Evolutionary conservation across 2,329 filamentous ascomycete genomes (phyloP).

Genomic region (Aspergillus piperis): DNA sequence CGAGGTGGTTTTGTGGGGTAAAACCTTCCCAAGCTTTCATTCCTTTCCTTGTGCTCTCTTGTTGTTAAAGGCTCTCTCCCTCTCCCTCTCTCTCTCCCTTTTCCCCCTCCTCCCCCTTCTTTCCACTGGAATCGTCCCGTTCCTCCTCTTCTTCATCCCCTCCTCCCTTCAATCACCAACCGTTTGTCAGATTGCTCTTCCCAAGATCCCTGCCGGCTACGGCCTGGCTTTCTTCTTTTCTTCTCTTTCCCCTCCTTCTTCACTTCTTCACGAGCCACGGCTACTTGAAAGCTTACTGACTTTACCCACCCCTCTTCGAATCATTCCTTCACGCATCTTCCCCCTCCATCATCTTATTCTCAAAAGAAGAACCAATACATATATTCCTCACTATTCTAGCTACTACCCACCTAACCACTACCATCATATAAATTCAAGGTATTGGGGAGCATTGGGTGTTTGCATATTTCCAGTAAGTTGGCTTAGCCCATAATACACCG

Average conservation of each 20-base stretch:
- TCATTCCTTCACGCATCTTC: neutral
- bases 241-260: neutral
- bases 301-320: neutral
- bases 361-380: too few species aligned
- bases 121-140: neutral
- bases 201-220: neutral
- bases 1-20: slow-evolving; percentile 20
- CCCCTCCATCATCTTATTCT: neutral
- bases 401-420: neutral
- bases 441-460: neutral
- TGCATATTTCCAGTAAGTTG: neutral
- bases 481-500: neutral
- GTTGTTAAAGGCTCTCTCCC: neutral
- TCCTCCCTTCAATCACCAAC: too few species aligned
- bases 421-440: neutral
- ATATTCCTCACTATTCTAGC: too few species aligned
- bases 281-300: neutral
- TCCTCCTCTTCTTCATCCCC: neutral
- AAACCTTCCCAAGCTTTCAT: slow-evolving; percentile 10
- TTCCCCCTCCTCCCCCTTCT: slow-evolving; percentile 1
- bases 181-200: neutral
- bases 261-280: neutral
- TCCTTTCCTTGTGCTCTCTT: neutral
- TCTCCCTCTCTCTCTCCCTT: neutral
- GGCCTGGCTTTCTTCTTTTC: neutral